Conservation (phyloP, 768 basidiomycete species). For the Scleroderma citrinum region DNA sequence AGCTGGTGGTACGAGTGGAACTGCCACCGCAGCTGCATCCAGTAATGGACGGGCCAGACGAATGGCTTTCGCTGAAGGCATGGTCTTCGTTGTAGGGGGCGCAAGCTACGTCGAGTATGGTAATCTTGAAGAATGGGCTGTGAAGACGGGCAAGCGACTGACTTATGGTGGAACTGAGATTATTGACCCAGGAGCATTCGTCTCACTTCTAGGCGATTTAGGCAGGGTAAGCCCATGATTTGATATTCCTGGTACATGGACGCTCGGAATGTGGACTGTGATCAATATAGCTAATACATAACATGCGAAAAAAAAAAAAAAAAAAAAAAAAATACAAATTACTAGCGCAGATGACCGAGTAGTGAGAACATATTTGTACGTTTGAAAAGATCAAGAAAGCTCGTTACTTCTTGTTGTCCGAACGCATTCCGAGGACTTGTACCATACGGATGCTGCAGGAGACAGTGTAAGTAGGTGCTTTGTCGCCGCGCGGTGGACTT, state of each 20-base stretch:
- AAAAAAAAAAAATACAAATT: not conserved
- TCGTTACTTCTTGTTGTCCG: conserved; percentile 43
- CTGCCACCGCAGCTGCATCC: conserved; percentile 30
- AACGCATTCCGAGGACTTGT: conserved; percentile 68
- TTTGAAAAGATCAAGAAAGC: not conserved
- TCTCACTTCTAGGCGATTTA: conserved; percentile 61
- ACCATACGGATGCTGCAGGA: conserved; percentile 65
- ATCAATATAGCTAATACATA: not conserved
- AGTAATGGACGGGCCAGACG: conserved; percentile 38
- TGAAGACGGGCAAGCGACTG: conserved; percentile 72
- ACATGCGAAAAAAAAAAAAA: too few relatives aligned
- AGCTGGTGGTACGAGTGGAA: conserved; percentile 41
- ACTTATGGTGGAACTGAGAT: conserved; percentile 98
- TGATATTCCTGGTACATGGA: not conserved
- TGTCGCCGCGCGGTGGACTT: conserved; percentile 19
- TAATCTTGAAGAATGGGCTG: conserved; percentile 92
- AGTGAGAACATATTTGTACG: conserved; percentile 22
- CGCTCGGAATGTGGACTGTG: conserved; percentile 21
- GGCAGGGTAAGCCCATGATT: conserved; percentile 39
- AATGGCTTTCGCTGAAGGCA: conserved; percentile 83
- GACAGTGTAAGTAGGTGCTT: not conserved
- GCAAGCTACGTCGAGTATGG: conserved; percentile 98
- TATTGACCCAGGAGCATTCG: conserved; percentile 80
- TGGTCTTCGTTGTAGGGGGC: conserved; percentile 94
- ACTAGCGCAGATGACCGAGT: not conserved